Base-by-base conservation (phyloP, 306 rosid genomes). In the Cyclanthera cordifolia region DNA sequence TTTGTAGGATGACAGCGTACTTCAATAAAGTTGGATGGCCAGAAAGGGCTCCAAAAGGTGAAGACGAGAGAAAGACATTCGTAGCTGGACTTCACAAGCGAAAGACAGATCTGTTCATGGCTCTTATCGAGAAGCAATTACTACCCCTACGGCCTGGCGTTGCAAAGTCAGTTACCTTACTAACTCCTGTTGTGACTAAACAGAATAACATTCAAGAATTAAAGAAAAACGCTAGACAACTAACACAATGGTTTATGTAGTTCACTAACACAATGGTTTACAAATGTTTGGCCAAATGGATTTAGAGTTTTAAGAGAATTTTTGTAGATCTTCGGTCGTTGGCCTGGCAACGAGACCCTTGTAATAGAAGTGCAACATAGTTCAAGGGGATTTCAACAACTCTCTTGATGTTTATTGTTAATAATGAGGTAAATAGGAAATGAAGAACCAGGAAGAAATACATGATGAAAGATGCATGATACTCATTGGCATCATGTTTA, bases 71-170 rank as follows among this genome's bases (percentile, higher is more conserved):
- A 63, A 88, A 90, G 78, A 79, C 83, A 5, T 93, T 93, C 76
- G 41, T 93, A 63, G 99, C 96, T 67, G 86, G 90, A 55, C 99
- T 90, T 52, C 99, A 90, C 89, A 93, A 93, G 80, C 80, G 89
- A 59, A 93, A 90, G 85, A 93, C 99, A 2, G 96, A 87, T 75
- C 67, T 86, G 30, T 93, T 93, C 87, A 88, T 93, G 99, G 91
- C 72, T 32, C 96, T 93, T 41, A 86, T 93, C 71, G 99, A 90
- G 90, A 90, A 93, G 77, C 88, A 85, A 78, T 77, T 90, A 73
- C 81, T 93, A 75, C 97, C 99, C 73, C 96, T 93, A 81, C 91
- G 95, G 27, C 96, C 99, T 14, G 96, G 99, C 54, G 99, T 93
- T 74, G 97, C 90, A 79, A 93, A 90, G 95, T 93, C 77, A 68